Conservation (phyloP, 2,329 filamentous ascomycete species). For the Beauveria bassiana region DNA sequence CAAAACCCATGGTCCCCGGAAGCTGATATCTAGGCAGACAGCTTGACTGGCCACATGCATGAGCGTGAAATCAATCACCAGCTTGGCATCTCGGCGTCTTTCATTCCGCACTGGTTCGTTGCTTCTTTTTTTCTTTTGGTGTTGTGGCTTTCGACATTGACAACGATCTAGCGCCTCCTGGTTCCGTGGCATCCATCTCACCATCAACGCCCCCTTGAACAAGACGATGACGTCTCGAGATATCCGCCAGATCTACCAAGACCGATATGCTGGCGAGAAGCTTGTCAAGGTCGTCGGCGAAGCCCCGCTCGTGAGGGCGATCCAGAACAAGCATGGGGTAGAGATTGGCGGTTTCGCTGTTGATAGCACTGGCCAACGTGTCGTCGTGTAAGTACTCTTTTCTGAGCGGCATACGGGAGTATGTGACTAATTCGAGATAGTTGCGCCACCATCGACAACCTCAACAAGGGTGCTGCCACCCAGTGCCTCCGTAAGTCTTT, state of each 20-base stretch:
- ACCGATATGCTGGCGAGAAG: slow-evolving; percentile 91
- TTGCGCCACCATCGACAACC: slow-evolving; percentile 87
- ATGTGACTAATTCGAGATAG: slow-evolving; percentile 13
- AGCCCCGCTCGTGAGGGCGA: slow-evolving; percentile 75
- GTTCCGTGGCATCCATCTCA: slow-evolving; percentile 94
- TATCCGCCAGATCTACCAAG: slow-evolving; percentile 90
- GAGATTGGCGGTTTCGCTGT: slow-evolving; percentile 97
- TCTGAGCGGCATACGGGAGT: not conserved
- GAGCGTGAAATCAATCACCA: slow-evolving; percentile 82
- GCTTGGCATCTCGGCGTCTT: slow-evolving; percentile 66
- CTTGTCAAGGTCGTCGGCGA: slow-evolving; percentile 90
- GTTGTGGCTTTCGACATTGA: not conserved
- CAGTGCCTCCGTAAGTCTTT: slow-evolving; percentile 75
- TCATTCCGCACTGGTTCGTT: slow-evolving; percentile 67
- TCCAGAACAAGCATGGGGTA: slow-evolving; percentile 76
- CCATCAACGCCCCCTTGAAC: slow-evolving; percentile 81
- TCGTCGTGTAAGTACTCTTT: slow-evolving; percentile 53
- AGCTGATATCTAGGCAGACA: not conserved
- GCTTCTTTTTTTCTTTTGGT: not conserved
- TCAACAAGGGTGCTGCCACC: slow-evolving; percentile 87
- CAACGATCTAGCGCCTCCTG: slow-evolving; percentile 53
- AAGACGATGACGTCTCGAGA: slow-evolving; percentile 84
- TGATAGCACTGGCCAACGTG: slow-evolving; percentile 78
- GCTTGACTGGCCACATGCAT: slow-evolving; percentile 78
- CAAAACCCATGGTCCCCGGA: not conserved